Evolutionary conservation across 2,329 filamentous ascomycete genomes (phyloP), one percentile per base, ranked within the genome.

Genomic region (Aureobasidium lini): DNA sequence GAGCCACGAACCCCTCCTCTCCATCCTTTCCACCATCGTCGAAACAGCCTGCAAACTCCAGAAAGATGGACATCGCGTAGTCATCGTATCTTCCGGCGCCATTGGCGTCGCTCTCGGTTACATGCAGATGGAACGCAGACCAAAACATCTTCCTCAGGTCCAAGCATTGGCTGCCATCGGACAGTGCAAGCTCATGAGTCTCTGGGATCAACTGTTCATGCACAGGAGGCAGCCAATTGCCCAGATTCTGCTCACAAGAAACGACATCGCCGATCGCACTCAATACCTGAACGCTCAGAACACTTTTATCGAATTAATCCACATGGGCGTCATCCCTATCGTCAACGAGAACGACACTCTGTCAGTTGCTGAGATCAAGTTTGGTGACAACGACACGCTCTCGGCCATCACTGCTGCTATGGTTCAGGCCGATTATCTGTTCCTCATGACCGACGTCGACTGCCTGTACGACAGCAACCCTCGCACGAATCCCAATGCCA

Each of bases 341-440:
- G 94, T 99, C 64, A 99, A 99, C 69, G 94, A 99, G 76, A 99
- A 99, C 73, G 94, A 99, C 73, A 99, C 94, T 2, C 37, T 99
- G 58, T 90, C 92, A 28, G 94, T 99, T 64, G 89, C 93, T 70
- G 94, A 99, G 81, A 99, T 99, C 77, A 97, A 97, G 79, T 99
- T 99, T 70, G 94, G 94, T 65, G 94, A 99, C 79, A 99, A 99
- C 68, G 94, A 99, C 73, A 99, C 94, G 1, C 80, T 99, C 48
- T 96, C 91, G 11, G 94, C 94, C 60, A 96, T 99, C 66, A 96
- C 94, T 0, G 90, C 94, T 1, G 94, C 89, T 65, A 97, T 97
- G 91, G 89, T 97, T 18, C 90, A 96, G 68, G 94, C 94, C 53
- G 92, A 99, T 69, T 90, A 96, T 68, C 81, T 99, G 9, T 99